Evolutionary conservation across 805 yeast species (phyloP).

Genomic region (Metschnikowia bowlesiae): DNA sequence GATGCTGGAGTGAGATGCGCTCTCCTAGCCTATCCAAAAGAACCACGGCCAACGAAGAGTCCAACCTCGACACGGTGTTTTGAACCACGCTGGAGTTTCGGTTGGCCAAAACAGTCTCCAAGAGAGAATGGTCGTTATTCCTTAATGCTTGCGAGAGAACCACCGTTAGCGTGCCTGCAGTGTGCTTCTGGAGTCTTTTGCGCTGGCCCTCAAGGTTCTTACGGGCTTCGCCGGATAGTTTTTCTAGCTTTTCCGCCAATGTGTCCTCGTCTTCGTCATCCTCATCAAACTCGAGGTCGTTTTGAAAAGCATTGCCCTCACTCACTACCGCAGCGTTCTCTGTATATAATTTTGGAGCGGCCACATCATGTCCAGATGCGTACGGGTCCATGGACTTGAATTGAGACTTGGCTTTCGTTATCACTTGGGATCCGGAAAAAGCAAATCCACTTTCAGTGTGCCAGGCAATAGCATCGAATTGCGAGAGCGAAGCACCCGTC

Average conservation of each 20-base stretch:
- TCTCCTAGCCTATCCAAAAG: slow-evolving; percentile 52
- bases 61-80: slow-evolving; percentile 46
- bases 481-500: slow-evolving; percentile 55
- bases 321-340: slow-evolving; percentile 60
- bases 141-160: slow-evolving; percentile 85
- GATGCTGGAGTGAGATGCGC: slow-evolving; percentile 46
- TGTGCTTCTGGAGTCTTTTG: slow-evolving; percentile 50
- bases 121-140: slow-evolving; percentile 77
- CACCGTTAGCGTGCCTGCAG: slow-evolving; percentile 58
- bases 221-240: slow-evolving; percentile 23
- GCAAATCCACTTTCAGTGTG: slow-evolving; percentile 26
- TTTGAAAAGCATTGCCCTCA: slow-evolving; percentile 56
- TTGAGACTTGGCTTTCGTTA: slow-evolving; percentile 39
- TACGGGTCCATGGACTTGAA: slow-evolving; percentile 39
- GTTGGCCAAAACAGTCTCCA: slow-evolving; percentile 74
- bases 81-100: slow-evolving; percentile 48
- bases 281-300: slow-evolving; percentile 47
- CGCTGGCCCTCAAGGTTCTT: slow-evolving; percentile 25
- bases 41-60: slow-evolving; percentile 45
- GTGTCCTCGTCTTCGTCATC: slow-evolving; percentile 42
- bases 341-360: slow-evolving; percentile 51
- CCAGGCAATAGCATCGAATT: slow-evolving; percentile 55
- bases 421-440: slow-evolving; percentile 20
- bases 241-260: slow-evolving; percentile 52
- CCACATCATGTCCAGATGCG: slow-evolving; percentile 47